Evolutionary conservation across 208 protist genomes (phyloP), one percentile per base, ranked within the genome.

Genomic region (Acanthamoeba lenticulata): DNA sequence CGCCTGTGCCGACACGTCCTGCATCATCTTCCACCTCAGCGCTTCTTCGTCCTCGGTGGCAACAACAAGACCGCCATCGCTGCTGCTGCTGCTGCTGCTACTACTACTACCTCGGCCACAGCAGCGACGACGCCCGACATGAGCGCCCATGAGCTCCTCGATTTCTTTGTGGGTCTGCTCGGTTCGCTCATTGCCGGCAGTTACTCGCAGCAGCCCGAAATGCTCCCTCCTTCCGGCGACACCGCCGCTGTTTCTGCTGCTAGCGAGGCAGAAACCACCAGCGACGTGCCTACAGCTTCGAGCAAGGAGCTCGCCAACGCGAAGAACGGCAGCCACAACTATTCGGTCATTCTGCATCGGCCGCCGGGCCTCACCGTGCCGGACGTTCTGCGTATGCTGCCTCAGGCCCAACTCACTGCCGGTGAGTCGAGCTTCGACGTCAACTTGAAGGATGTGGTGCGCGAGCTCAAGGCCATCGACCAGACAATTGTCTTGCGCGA

Each of bases 1-100:
- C 55, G 89, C 17, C 44, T 93, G 42, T 62, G 38, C 44, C 89
- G 89, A 5, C 55, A 74, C 42, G 89, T 93, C n/a, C 19, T 86
- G n/a, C 77, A 57, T 27, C 77, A 85, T 5, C 19, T 86, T 19
- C 77, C 24, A 19, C 77, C 77, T 3, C 42, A 42, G 11, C 77
- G 34, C 77, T 86, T 86, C n/a, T n/a, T n/a, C n/a, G n/a, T n/a
- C n/a, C 52, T 27, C 11, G 52, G 15, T 60, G 52, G n/a, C n/a
- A n/a, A n/a, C 52, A 60, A 60, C 11, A 60, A 21, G 21, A 60
- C 21, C 52, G 52, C 52, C 52, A 60, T 60, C 52, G 15, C 21
- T n/a, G n/a, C 52, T 60, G 15, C 11, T 21, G 52, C 21, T 11
- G 52, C 11, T 60, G 52, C 11, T 60, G 21, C 11, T 11, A 60